These are phyloP conservation scores for Gaeumannomyces tritici DNA, from an alignment of 2,329 filamentous ascomycete species.

Conservation along the genomic window DNA sequence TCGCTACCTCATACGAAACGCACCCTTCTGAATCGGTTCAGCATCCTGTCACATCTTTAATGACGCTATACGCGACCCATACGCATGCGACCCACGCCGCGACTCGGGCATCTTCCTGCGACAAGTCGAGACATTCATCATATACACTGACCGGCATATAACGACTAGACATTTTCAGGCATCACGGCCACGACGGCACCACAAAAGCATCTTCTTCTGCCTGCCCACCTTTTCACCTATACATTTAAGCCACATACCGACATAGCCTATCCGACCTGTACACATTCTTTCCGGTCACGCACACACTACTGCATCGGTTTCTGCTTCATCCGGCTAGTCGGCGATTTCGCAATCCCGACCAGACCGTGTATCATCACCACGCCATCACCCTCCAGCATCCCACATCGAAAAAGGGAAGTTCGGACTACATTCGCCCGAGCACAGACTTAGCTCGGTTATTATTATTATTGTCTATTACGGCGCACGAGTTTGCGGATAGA, in stretches of 20 bases:
- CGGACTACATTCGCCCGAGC: neutral
- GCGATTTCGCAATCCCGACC: neutral
- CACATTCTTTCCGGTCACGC: neutral
- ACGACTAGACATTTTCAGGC: neutral
- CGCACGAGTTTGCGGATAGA: neutral
- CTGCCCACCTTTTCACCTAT: neutral
- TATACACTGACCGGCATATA: neutral
- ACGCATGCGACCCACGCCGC: neutral
- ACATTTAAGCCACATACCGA: neutral
- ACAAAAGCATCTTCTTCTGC: neutral
- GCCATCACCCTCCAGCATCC: neutral
- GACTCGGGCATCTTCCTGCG: neutral
- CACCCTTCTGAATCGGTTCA: neutral
- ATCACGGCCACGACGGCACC: neutral
- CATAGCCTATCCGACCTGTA: no score
- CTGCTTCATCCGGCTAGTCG: neutral
- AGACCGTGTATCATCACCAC: neutral
- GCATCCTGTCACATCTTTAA: neutral
- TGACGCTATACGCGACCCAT: neutral
- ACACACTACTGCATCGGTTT: conserved; percentile 1
- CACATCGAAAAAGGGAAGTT: neutral
- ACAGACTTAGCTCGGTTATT: neutral
- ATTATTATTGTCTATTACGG: neutral
- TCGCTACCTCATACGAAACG: neutral
- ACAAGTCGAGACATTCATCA: neutral